Base-by-base conservation (phyloP, 2,329 filamentous ascomycete species). In the Leptographium procerum region DNA sequence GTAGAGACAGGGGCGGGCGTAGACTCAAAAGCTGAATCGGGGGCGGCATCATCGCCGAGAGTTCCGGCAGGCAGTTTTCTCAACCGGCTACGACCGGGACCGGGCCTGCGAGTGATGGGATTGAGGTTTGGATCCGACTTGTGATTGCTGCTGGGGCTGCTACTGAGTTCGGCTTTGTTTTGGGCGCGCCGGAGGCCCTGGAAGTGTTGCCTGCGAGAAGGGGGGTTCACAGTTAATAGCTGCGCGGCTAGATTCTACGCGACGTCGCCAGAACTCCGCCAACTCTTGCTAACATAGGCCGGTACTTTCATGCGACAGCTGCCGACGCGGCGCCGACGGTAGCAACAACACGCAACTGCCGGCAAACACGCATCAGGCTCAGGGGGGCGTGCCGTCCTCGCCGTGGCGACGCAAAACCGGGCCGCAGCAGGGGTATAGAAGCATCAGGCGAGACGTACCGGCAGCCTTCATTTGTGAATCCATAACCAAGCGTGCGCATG, bases 401-500 rank as follows among this genome's bases (percentile, higher is more conserved):
- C 22, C 19, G 14, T 28, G 29, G 55, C 43, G n/a, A 19, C 48
- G 47, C 29, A 16, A 14, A 29, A 52, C 11, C 24, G 4, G 34
- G 14, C 34, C 28, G 47, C 9, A 19, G 16, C 9, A n/a, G 29
- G 56, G 52, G 43, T 58, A 59, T 52, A 52, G 50, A 28, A 48
- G 19, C 47, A 56, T 54, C 13, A 34, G 14, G 45, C 24, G 2
- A 7, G 29, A 59, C 80, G 72, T 72, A 84, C 81, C 81, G 79
- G 64, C 81, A 84, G 64, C 81, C 81, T 67, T 84, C 81, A 72
- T 84, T 84, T 22, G 81, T 84, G 68, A 84, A 84, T 69, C 80
- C 79, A 65, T 84, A 84, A 58, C 81, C 81, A 59, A 83, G 65
- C 40, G 71, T 69, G 61, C 81, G 75, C 81, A 84, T 84, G 61